Evolutionary conservation across 768 basidiomycete species (phyloP).

Genomic region (Pulveroboletus ravenelii): DNA sequence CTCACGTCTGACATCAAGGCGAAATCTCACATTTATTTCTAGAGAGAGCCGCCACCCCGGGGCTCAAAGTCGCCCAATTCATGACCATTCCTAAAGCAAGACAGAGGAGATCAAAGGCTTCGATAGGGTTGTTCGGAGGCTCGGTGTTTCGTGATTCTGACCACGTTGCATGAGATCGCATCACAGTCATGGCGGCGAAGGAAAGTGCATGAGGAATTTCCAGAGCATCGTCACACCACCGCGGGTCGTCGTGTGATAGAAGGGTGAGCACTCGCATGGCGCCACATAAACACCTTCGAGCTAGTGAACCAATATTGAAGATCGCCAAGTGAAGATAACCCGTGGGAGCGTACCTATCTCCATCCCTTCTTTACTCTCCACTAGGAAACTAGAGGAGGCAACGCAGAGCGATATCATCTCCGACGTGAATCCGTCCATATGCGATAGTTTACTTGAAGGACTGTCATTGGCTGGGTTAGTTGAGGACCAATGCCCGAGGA

Average conservation of each 20-base stretch:
- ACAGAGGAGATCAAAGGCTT: constrained; percentile 65
- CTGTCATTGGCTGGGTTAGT: constrained; percentile 11
- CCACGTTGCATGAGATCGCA: constrained; percentile 34
- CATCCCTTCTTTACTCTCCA: constrained; percentile 16
- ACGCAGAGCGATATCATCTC: constrained; percentile 50
- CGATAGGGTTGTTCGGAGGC: constrained; percentile 23
- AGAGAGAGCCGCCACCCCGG: constrained; percentile 42
- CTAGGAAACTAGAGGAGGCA: constrained; percentile 38
- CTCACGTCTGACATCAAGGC: background rate
- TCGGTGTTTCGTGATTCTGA: constrained; percentile 3
- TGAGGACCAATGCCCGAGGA: constrained; percentile 53
- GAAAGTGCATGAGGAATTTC: constrained; percentile 43
- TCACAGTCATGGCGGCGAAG: constrained; percentile 45
- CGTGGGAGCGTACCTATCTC: constrained; percentile 14
- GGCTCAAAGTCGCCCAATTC: constrained; percentile 64
- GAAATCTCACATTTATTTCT: constrained; percentile 45
- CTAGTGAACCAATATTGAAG: constrained; percentile 17
- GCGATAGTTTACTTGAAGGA: constrained; percentile 5
- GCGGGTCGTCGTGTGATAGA: constrained; percentile 56
- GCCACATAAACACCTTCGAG: constrained; percentile 49
- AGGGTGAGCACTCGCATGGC: constrained; percentile 66
- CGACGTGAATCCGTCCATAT: constrained; percentile 33
- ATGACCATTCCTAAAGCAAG: constrained; percentile 72
- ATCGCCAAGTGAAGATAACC: background rate
- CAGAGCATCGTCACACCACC: constrained; percentile 53